phyloP scores from a whole-genome alignment of 192 early-diverging fungal species.

The Backusella australiensis region DNA sequence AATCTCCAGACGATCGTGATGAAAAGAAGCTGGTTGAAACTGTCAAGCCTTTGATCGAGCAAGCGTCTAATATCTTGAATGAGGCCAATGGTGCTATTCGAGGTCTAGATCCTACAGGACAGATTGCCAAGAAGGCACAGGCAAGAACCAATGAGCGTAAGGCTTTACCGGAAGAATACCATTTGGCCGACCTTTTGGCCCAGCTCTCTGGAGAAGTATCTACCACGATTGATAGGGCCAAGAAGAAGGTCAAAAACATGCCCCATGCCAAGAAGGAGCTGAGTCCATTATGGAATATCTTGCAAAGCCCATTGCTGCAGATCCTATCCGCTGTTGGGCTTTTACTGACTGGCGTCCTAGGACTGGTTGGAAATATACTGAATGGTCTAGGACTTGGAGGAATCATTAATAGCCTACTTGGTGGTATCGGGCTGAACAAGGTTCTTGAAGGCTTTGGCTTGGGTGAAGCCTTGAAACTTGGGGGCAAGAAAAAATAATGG shows the following conservation, averaged over 20 bases:
- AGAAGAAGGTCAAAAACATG: slow-evolving; percentile 24
- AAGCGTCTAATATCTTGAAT: slow-evolving; percentile 17
- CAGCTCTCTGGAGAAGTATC: slow-evolving; percentile 23
- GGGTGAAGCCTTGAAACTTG: slow-evolving; percentile 9
- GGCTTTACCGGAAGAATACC: slow-evolving; percentile 17
- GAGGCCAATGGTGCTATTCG: slow-evolving; percentile 28
- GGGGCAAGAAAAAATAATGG: slow-evolving; percentile 8
- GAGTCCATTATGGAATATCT: slow-evolving; percentile 18
- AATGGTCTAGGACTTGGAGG: slow-evolving; percentile 24
- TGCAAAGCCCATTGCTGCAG: slow-evolving; percentile 25
- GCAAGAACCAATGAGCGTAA: slow-evolving; percentile 14
- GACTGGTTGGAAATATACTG: slow-evolving; percentile 18
- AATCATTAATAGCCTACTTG: slow-evolving; percentile 20
- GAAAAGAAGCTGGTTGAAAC: slow-evolving; percentile 20
- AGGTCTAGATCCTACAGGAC: slow-evolving; percentile 15
- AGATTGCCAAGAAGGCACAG: slow-evolving; percentile 20
- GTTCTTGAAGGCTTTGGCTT: slow-evolving; percentile 19
- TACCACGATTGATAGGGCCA: slow-evolving; percentile 22
- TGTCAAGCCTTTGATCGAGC: slow-evolving; percentile 22
- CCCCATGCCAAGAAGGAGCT: slow-evolving; percentile 17
- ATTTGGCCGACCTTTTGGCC: slow-evolving; percentile 13
- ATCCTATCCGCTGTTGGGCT: slow-evolving; percentile 24
- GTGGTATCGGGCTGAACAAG: slow-evolving; percentile 24
- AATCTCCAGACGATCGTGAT: slow-evolving; percentile 22
- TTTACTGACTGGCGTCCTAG: slow-evolving; percentile 21